A percentile compares a stretch with the other conserved stretches of the same genome.
Evolutionary conservation across 805 yeast genomes (phyloP).

Genomic region (Sugiyamaella floridensis): DNA sequence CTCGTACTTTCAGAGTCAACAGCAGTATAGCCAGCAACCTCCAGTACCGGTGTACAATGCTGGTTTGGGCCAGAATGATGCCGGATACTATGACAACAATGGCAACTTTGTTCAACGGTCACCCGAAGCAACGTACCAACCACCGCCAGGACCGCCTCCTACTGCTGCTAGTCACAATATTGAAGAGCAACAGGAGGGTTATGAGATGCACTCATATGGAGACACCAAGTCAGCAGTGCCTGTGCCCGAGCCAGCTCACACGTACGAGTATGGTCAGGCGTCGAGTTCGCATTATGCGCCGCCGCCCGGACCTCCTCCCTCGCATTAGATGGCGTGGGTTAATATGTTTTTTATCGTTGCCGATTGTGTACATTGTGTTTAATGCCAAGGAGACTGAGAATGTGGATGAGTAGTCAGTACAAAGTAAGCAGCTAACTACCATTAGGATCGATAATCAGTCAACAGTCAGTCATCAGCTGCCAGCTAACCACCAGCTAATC

Average conservation of each 20-base stretch:
- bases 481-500: too few relatives aligned
- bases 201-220: constrained; percentile 3
- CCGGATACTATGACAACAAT: constrained; percentile 64
- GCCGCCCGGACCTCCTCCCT: constrained; percentile 8
- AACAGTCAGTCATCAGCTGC: too few relatives aligned
- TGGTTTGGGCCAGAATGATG: constrained; percentile 39
- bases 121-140: not conserved
- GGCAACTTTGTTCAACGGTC: constrained; percentile 37
- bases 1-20: constrained; percentile 51
- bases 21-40: constrained; percentile 36
- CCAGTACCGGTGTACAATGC: constrained; percentile 26
- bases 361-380: too few relatives aligned
- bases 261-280: not conserved
- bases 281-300: constrained; percentile 2
- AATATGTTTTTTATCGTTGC: too few relatives aligned
- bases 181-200: not conserved
- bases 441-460: too few relatives aligned
- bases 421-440: too few relatives aligned
- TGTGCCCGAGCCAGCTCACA: constrained; percentile 1
- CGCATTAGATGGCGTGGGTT: not conserved
- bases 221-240: constrained; percentile 3
- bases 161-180: not conserved
- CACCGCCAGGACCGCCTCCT: constrained; percentile 2
- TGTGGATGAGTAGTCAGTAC: too few relatives aligned
- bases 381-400: too few relatives aligned